A percentile compares a stretch with the other conserved stretches of the same genome.
Conservation (phyloP, 108 stramenopile species). For the Cylindrotheca fusiformis region DNA sequence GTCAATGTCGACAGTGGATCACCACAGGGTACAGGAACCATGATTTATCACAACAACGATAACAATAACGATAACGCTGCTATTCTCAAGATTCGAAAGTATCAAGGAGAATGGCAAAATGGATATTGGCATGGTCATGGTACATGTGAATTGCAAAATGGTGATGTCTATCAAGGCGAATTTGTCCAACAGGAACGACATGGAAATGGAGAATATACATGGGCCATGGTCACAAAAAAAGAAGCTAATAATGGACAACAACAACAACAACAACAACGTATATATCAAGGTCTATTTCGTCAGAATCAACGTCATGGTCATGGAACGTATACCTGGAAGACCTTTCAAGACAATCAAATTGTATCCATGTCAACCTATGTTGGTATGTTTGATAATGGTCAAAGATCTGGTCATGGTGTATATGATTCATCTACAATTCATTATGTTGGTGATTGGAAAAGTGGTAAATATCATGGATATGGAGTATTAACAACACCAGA, state of each 20-base stretch:
- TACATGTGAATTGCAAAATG: neutral
- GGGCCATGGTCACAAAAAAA: neutral
- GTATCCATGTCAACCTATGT: neutral
- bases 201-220: conserved; percentile 8
- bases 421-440: neutral
- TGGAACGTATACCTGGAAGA: conserved; percentile 12
- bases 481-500: conserved; percentile 3
- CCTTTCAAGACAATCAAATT: neutral
- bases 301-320: conserved; percentile 15
- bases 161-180: conserved; percentile 1
- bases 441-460: conserved; percentile 5
- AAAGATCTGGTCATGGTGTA: conserved; percentile 8
- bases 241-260: neutral
- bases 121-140: conserved; percentile 16
- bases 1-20: neutral
- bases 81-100: neutral
- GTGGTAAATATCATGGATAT: conserved; percentile 14
- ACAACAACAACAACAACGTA: conserved; percentile 1
- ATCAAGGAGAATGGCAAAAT: conserved; percentile 6
- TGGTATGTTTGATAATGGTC: conserved; percentile 8
- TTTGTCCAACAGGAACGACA: conserved; percentile 12
- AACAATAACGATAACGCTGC: neutral
- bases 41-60: neutral
- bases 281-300: conserved; percentile 9
- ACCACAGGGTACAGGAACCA: conserved; percentile 4